Conservation (phyloP, 1,284 basidiomycete species). For the Ustilago cynodontis region DNA sequence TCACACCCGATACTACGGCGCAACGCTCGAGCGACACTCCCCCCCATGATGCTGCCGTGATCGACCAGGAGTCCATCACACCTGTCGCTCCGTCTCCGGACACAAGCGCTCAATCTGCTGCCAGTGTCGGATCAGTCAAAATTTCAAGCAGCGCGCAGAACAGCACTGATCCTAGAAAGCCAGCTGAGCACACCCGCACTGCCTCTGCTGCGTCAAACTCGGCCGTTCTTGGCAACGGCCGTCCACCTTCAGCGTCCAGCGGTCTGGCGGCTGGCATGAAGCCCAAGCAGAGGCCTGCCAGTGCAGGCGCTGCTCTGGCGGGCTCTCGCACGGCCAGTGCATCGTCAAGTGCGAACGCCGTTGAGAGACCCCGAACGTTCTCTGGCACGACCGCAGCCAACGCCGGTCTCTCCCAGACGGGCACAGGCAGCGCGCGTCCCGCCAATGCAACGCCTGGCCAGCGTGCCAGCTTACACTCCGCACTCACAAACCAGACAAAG, state of each 20-base stretch:
- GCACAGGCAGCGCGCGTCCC: constrained; percentile 13
- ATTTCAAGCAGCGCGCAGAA: background rate
- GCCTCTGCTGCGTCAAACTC: constrained; percentile 11
- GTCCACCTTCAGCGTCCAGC: constrained; percentile 5
- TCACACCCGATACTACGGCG: background rate
- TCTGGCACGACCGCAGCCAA: constrained; percentile 35
- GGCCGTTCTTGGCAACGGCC: constrained; percentile 21
- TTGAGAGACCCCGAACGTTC: constrained; percentile 27
- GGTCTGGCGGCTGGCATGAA: constrained; percentile 42
- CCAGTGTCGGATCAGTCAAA: background rate
- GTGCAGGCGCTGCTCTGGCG: constrained; percentile 19
- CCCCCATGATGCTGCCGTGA: background rate
- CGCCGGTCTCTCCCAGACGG: constrained; percentile 22
- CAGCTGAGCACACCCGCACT: constrained; percentile 1
- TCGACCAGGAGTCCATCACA: background rate
- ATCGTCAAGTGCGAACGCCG: background rate
- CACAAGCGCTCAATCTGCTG: background rate
- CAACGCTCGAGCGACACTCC: background rate
- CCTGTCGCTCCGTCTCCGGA: background rate
- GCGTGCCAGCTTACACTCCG: constrained; percentile 40
- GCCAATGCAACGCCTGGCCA: constrained; percentile 4
- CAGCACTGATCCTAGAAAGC: background rate
- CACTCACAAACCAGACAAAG: constrained; percentile 33
- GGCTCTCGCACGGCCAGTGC: constrained; percentile 18
- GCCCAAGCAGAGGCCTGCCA: constrained; percentile 46